Conservation (phyloP, 2,329 filamentous ascomycete genomes). For the Pseudocercospora cruenta region DNA sequence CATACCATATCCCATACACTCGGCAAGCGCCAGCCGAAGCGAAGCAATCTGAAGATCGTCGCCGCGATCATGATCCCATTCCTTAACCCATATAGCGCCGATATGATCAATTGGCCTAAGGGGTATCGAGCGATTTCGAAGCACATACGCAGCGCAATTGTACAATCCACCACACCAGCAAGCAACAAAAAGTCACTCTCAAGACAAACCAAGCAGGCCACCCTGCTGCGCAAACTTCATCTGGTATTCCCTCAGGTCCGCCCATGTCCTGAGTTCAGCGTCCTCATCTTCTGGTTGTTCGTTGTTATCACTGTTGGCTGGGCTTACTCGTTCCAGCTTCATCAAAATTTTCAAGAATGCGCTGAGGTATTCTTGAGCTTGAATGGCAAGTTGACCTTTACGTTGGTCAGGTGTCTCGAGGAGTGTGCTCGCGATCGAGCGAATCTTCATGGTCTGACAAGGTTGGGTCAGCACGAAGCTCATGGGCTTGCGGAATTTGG, state of each 20-base stretch:
- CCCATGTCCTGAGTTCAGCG: conserved; percentile 76
- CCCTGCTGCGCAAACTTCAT: conserved; percentile 69
- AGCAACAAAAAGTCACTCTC: conserved; percentile 12
- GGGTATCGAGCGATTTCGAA: conserved; percentile 27
- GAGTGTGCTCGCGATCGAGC: conserved; percentile 79
- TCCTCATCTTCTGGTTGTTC: conserved; percentile 64
- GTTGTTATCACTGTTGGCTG: conserved; percentile 48
- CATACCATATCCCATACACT: neutral
- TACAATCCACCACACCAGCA: conserved; percentile 1
- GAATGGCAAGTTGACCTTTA: conserved; percentile 56
- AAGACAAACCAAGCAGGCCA: conserved; percentile 51
- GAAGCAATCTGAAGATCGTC: conserved; percentile 19
- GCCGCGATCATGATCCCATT: conserved; percentile 14
- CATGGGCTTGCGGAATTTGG: neutral
- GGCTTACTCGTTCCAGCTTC: conserved; percentile 69
- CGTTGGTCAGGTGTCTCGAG: conserved; percentile 63
- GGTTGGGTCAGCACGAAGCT: conserved; percentile 8
- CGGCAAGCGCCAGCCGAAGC: conserved; percentile 8
- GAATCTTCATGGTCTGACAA: conserved; percentile 74
- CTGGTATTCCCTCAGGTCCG: conserved; percentile 77
- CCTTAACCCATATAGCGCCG: conserved; percentile 18
- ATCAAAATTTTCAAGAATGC: conserved; percentile 75
- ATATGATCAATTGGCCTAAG: conserved; percentile 20
- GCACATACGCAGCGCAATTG: conserved; percentile 7
- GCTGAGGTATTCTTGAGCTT: conserved; percentile 71